phyloP scores from a whole-genome alignment of 192 early-diverging fungal species.

The Coemansia sp. region DNA sequence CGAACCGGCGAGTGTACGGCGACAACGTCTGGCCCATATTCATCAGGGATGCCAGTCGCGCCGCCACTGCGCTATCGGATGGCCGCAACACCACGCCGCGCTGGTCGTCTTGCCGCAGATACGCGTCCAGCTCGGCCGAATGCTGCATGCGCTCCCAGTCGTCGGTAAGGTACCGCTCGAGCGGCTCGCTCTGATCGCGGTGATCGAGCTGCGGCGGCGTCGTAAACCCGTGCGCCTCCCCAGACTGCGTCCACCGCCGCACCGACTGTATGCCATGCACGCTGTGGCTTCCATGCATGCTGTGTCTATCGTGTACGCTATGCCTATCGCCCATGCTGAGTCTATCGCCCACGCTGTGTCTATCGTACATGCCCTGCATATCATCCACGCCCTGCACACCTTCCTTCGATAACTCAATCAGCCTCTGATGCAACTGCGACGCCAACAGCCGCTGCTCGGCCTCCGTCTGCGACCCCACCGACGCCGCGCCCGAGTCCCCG shows the following conservation, averaged over 20 bases:
- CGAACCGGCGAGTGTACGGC: constrained; percentile 74
- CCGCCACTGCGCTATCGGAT: constrained; percentile 78
- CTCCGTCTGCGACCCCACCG: constrained; percentile 18
- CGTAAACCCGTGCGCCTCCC: background rate
- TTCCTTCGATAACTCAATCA: constrained; percentile 39
- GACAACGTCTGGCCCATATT: constrained; percentile 84
- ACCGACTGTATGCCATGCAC: background rate
- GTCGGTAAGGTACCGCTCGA: constrained; percentile 43
- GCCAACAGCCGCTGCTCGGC: constrained; percentile 42
- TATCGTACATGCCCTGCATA: background rate
- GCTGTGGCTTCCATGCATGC: constrained; percentile 4
- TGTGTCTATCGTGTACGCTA: background rate
- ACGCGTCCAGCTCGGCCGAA: constrained; percentile 22
- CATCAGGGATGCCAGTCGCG: constrained; percentile 83
- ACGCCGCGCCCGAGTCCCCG: constrained; percentile 32
- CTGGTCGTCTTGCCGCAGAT: constrained; percentile 20
- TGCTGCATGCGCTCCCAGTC: constrained; percentile 53
- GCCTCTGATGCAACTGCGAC: constrained; percentile 42
- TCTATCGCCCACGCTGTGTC: background rate
- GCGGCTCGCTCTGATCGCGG: background rate
- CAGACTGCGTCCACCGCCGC: background rate
- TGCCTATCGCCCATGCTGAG: background rate
- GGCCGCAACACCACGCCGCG: constrained; percentile 64
- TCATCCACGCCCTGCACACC: background rate
- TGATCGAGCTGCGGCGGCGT: background rate